Percentiles rank a stretch among this genome's conserved stretches.
phyloP scores from a whole-genome alignment of 2,329 filamentous ascomycete genomes.

The Cladophialophora yegresii region DNA sequence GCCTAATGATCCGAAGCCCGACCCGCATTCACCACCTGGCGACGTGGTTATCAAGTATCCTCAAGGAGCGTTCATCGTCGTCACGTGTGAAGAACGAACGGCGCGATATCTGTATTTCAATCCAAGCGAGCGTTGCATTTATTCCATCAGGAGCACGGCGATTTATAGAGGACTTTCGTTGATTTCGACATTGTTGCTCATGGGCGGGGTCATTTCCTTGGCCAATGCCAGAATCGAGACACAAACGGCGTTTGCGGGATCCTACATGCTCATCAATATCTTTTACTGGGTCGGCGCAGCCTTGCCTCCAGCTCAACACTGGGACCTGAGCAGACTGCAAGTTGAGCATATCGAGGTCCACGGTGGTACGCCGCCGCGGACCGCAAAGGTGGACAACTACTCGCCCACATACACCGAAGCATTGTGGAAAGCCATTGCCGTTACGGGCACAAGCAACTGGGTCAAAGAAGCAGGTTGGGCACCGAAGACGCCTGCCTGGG shows the following conservation, averaged over 20 bases:
- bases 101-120: constrained; percentile 56
- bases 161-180: constrained; percentile 53
- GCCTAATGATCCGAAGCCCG: constrained; percentile 44
- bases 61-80: constrained; percentile 54
- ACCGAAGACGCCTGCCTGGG: constrained; percentile 48
- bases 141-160: constrained; percentile 45
- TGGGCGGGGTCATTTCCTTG: constrained; percentile 55
- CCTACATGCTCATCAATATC: constrained; percentile 54
- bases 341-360: constrained; percentile 39
- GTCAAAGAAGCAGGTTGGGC: constrained; percentile 45
- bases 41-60: constrained; percentile 56
- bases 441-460: constrained; percentile 50
- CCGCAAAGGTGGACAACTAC: constrained; percentile 41
- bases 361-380: constrained; percentile 33
- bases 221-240: constrained; percentile 52
- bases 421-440: constrained; percentile 53
- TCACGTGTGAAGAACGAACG: constrained; percentile 53
- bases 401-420: constrained; percentile 49
- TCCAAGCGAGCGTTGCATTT: constrained; percentile 52
- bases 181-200: constrained; percentile 54
- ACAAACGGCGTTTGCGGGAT: constrained; percentile 53
- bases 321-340: constrained; percentile 51
- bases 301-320: constrained; percentile 50
- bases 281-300: constrained; percentile 56
- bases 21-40: constrained; percentile 43